Conservation (phyloP, 345 rosid species). For the Garcia nutans region DNA sequence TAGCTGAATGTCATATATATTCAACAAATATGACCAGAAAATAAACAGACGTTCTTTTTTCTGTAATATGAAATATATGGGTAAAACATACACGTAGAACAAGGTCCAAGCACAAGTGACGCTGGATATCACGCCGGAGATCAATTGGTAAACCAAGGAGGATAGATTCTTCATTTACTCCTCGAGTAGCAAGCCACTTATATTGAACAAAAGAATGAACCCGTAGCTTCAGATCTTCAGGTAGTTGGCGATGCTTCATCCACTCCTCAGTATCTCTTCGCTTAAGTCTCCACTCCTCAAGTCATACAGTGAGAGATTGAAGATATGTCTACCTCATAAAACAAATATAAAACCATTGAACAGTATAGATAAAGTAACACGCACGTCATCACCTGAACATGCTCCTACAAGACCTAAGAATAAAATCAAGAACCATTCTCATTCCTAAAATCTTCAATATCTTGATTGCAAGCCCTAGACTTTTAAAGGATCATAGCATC, state of each 20-base stretch:
- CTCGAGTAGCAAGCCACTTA: constrained; percentile 89
- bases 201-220: constrained; percentile 75
- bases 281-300: constrained; percentile 92
- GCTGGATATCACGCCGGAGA: constrained; percentile 85
- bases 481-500: not conserved
- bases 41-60: constrained; percentile 5
- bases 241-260: constrained; percentile 96
- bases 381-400: not conserved
- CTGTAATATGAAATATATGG: not conserved
- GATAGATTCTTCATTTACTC: constrained; percentile 84
- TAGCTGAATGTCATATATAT: not conserved
- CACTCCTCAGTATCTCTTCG: constrained; percentile 93
- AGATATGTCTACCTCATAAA: constrained; percentile 59
- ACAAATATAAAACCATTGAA: constrained; percentile 7
- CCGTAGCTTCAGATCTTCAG: constrained; percentile 64
- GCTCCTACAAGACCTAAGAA: not conserved
- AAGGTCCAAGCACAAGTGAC: constrained; percentile 90
- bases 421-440: not conserved
- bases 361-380: not conserved
- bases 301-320: constrained; percentile 81
- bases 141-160: constrained; percentile 75
- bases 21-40: not conserved
- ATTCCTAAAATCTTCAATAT: not conserved
- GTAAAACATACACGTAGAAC: constrained; percentile 69
- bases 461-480: constrained; percentile 7